Evolutionary conservation across 306 rosid genomes (phyloP), one percentile per base, ranked within the genome.

Genomic region (Urtica urens): DNA sequence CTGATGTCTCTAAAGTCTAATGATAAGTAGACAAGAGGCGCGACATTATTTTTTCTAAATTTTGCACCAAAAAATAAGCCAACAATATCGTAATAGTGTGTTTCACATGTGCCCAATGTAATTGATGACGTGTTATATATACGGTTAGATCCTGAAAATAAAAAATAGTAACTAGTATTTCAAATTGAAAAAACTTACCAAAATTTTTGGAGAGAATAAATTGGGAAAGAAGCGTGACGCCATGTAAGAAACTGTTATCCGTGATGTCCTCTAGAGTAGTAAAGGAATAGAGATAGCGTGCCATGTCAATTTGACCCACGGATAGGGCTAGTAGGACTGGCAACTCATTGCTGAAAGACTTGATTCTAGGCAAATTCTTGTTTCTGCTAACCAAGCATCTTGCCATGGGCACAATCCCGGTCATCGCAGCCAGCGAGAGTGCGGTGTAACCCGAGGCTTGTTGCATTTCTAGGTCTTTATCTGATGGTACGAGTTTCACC

Each of bases 321-420:
- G 3, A 1, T 10, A 15, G 14, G 17, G 63, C 63, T 8, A 5
- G 0, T 20, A 45, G 2, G 2, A 33, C 15, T 11, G 63, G 63
- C 0, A 10, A 0, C 12, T 0, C 24, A 1, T 1, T 1, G 3
- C 1, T 7, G 2, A 4, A 0, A 6, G 1, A 19, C 3, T 28
- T 2, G 1, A 33, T 31, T 18, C 17, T 5, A 1, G n/a, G 19
- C 12, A 59, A 8, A 10, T 25, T 19, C 0, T 10, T 21, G 48
- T 50, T 50, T 50, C 42, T 50, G 22, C 40, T 5, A 3, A 49
- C 17, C 33, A 60, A 16, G 50, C 15, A 15, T 20, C 31, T 21
- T 0, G 22, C 65, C 17, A 49, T 23, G 3, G 40, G 18, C 1
- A 6, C 22, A 24, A 10, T 9, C 1, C 19, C 46, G 10, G 7